These are phyloP conservation scores for Streptanthus diversifolius DNA, from an alignment of 345 rosid genomes.

Conservation along the genomic window DNA sequence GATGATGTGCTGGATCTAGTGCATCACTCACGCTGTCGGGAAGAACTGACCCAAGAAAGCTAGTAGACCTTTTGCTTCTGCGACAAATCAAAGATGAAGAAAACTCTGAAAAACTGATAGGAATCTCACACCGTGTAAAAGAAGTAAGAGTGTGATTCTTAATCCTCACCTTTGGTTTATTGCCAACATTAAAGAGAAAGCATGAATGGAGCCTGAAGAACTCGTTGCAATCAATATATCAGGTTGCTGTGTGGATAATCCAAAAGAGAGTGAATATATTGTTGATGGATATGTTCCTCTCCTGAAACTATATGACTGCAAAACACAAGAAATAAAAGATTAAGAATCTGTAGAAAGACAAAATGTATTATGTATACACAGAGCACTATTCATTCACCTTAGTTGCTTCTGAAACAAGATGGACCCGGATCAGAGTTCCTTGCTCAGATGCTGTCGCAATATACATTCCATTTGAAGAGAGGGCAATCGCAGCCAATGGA, in stretches of 20 bases:
- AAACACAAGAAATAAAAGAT: constrained; percentile 13
- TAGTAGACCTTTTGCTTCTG: constrained; percentile 62
- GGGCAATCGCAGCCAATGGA: constrained; percentile 72
- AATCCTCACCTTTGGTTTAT: constrained; percentile 59
- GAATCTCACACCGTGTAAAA: neutral
- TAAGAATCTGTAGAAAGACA: constrained; percentile 9
- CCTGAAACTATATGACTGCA: constrained; percentile 76
- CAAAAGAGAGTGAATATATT: constrained; percentile 85
- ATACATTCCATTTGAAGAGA: constrained; percentile 77
- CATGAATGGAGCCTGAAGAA: constrained; percentile 84
- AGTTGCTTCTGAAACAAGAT: constrained; percentile 76
- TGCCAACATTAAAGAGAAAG: constrained; percentile 59
- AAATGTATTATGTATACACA: neutral
- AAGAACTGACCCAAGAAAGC: constrained; percentile 74
- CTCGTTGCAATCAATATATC: constrained; percentile 81
- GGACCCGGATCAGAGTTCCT: constrained; percentile 84
- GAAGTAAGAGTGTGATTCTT: constrained; percentile 8
- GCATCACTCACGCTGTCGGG: constrained; percentile 78
- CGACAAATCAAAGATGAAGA: too few species aligned
- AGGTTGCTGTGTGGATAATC: constrained; percentile 64
- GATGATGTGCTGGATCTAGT: constrained; percentile 74
- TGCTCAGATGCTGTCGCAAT: constrained; percentile 96
- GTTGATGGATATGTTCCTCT: constrained; percentile 87
- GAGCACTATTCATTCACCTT: constrained; percentile 52
- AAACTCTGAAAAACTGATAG: neutral